Evolutionary conservation across 176 grass and related monocot genomes (phyloP), one percentile per base, ranked within the genome.

Genomic region (Aechmea fasciata): DNA sequence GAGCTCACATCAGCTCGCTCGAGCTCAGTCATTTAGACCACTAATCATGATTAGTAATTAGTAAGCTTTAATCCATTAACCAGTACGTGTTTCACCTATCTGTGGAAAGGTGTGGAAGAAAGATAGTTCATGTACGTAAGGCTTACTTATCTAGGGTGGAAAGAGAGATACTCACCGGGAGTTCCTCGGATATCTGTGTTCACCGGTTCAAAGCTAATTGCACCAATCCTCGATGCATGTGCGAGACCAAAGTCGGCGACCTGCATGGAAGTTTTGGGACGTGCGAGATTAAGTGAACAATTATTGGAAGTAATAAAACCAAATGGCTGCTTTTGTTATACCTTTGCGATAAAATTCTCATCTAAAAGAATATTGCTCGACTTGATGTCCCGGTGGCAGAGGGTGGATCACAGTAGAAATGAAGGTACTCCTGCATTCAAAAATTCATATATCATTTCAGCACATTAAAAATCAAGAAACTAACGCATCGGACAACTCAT

Each of bases 401-500:
- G 94, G 90, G 94, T 52, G 94, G 94, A 73, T 99, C 82, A 72
- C 94, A 99, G 80, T 90, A 99, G 75, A 99, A 99, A 84, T 99
- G 94, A 15, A 99, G 89, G 73, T 99, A 99, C 23, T 99, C 94
- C 94, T 99, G 72, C 75, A 90, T 76, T 9, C 10, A 48, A 66
- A 26, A 69, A 9, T 73, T 67, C 52, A 65, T 3, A 63, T 70
- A 51, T 48, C 12, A 65, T 1, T 2, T 52, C 50, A 47, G 14
- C 19, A 29, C 7, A 19, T 14, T 33, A 73, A 13, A 63, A 71
- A 25, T 41, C 11, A n/a, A 63, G 50, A 61, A 61, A 10, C 7
- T 61, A 18, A 19, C 3, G 9, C 10, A 41, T 59, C 55, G 20
- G 4, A 59, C 55, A 22, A 61, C 7, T 61, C 10, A 19, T 22